These are phyloP conservation scores for Mycena albidolilacea DNA, from an alignment of 768 basidiomycete species.

Conservation along the genomic window DNA sequence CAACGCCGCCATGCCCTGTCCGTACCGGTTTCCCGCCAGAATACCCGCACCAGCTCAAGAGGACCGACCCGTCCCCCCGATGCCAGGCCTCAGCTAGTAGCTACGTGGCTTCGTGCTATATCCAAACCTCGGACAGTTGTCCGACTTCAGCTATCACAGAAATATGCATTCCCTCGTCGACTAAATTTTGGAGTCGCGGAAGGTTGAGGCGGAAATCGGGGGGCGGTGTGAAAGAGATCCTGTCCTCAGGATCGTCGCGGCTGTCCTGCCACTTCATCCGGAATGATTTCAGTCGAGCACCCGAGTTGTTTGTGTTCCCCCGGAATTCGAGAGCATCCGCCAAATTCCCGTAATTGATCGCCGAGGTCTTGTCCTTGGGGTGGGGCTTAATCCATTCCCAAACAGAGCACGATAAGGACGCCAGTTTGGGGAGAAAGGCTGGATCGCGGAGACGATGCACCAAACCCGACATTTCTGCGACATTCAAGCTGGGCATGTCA, in stretches of 20 bases:
- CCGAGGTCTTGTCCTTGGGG: not conserved
- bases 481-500: not conserved
- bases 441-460: not conserved
- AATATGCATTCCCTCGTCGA: conserved; percentile 17
- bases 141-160: not conserved
- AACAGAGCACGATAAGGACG: not conserved
- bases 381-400: not conserved
- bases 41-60: too few species aligned
- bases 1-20: too few species aligned
- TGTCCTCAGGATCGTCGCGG: too few species aligned
- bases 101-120: not conserved
- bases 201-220: conserved; percentile 3
- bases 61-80: not conserved
- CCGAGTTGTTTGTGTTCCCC: not conserved
- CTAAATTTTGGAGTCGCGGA: not conserved
- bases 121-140: not conserved
- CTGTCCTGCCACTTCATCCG: not conserved
- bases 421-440: not conserved
- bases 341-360: not conserved
- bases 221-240: too few species aligned
- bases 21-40: too few species aligned
- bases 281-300: not conserved
- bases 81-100: too few species aligned
- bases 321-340: not conserved
- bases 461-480: not conserved